Percentiles rank a stretch among this genome's conserved stretches.
Evolutionary conservation across 2,329 filamentous ascomycete genomes (phyloP).

Genomic region (Aspergillus pseudoglaucus): DNA sequence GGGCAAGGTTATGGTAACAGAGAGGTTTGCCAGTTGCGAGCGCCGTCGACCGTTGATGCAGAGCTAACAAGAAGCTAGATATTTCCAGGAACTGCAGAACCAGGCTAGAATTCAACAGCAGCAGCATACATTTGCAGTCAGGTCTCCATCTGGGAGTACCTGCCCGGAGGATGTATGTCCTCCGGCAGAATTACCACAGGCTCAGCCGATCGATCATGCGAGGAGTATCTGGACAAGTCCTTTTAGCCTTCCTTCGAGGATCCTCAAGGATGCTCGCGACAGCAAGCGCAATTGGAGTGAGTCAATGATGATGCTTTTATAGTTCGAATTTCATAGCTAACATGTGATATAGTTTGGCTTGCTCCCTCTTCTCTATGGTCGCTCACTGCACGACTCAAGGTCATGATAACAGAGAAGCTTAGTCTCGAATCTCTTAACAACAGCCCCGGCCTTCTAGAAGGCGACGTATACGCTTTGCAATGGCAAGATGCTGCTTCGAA

Average conservation of each 20-base stretch:
- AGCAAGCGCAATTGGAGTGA: conserved; percentile 30
- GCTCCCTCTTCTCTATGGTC: conserved; percentile 19
- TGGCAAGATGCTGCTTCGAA: conserved; percentile 6
- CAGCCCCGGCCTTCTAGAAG: conserved; percentile 17
- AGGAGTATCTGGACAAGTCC: conserved; percentile 17
- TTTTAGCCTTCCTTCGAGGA: conserved; percentile 12
- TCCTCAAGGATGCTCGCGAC: conserved; percentile 11
- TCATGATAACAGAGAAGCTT: conserved; percentile 18
- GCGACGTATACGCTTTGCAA: conserved; percentile 23
- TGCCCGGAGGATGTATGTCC: background rate
- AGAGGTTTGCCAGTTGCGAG: conserved; percentile 19
- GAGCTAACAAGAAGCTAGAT: conserved; percentile 2
- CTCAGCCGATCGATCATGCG: conserved; percentile 1
- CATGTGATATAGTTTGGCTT: conserved; percentile 12
- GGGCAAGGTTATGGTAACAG: conserved; percentile 25
- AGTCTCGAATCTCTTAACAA: conserved; percentile 21
- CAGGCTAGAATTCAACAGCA: conserved; percentile 21
- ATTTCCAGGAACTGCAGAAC: conserved; percentile 11
- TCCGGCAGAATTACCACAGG: background rate
- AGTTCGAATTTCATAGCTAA: background rate
- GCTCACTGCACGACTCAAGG: conserved; percentile 16
- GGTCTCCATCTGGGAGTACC: conserved; percentile 22
- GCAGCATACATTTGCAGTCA: conserved; percentile 10
- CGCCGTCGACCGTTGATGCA: background rate
- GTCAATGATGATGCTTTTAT: conserved; percentile 1